phyloP scores from a whole-genome alignment of 2,329 filamentous ascomycete genomes.

The Fusarium sp. region DNA sequence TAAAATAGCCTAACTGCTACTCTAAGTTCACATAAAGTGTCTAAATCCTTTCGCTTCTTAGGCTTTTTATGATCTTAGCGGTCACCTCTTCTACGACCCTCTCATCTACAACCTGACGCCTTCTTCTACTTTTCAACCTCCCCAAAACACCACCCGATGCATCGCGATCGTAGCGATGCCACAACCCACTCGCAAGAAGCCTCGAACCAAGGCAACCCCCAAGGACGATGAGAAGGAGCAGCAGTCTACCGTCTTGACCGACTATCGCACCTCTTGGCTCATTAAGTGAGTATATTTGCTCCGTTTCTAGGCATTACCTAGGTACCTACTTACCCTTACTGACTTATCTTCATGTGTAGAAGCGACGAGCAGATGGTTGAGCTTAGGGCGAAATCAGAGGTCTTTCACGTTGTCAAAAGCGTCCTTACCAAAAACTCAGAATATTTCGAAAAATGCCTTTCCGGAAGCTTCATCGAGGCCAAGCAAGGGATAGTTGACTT shows the following conservation, averaged over 20 bases:
- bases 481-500: conserved; percentile 46
- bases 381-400: conserved; percentile 46
- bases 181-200: conserved; percentile 31
- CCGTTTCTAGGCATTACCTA: background rate
- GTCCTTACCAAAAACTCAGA: conserved; percentile 50
- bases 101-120: background rate
- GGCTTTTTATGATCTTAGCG: background rate
- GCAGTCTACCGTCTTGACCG: conserved; percentile 45
- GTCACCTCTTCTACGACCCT: background rate
- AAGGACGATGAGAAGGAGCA: conserved; percentile 34
- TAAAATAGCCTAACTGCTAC: background rate
- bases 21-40: background rate
- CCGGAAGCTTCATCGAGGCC: conserved; percentile 45
- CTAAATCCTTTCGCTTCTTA: background rate
- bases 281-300: conserved; percentile 46
- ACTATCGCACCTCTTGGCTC: conserved; percentile 51
- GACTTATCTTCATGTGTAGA: conserved; percentile 28
- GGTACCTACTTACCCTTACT: background rate
- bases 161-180: conserved; percentile 13
- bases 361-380: conserved; percentile 48
- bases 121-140: background rate
- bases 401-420: conserved; percentile 47
- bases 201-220: conserved; percentile 26
- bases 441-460: conserved; percentile 50
- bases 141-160: background rate